phyloP scores from a whole-genome alignment of 164 flowering plant species.

The Umbilicus rupestris region DNA sequence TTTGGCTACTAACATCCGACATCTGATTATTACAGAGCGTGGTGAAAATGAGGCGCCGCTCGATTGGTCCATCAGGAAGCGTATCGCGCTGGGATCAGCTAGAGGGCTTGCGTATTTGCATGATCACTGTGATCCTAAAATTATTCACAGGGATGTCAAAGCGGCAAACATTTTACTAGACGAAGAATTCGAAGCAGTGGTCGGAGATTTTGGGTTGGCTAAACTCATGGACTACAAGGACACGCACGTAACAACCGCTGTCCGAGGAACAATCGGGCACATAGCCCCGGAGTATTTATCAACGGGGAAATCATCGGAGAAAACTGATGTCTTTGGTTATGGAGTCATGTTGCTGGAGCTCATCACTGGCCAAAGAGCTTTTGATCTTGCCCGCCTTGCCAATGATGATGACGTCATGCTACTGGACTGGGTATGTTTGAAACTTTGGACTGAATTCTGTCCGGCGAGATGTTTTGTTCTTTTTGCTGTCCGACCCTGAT shows the following conservation, averaged over 20 bases:
- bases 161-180: conserved; percentile 33
- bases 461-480: neutral
- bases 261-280: conserved; percentile 24
- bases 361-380: conserved; percentile 22
- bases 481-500: neutral
- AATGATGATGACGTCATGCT: conserved; percentile 22
- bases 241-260: conserved; percentile 31
- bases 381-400: conserved; percentile 22
- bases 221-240: conserved; percentile 30
- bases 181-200: conserved; percentile 16
- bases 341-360: conserved; percentile 23
- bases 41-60: conserved; percentile 21
- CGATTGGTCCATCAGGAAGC: conserved; percentile 22
- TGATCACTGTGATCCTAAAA: conserved; percentile 27
- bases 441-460: no score
- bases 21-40: conserved; percentile 22
- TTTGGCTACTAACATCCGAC: neutral
- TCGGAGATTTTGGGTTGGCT: conserved; percentile 31
- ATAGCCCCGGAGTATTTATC: conserved; percentile 16
- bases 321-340: conserved; percentile 20
- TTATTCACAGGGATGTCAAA: conserved; percentile 31
- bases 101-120: conserved; percentile 33
- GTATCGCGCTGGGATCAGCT: conserved; percentile 27
- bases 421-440: conserved; percentile 17
- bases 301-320: conserved; percentile 15